Conservation (phyloP, 495 filamentous ascomycete genomes). For the Daldinia childiae region DNA sequence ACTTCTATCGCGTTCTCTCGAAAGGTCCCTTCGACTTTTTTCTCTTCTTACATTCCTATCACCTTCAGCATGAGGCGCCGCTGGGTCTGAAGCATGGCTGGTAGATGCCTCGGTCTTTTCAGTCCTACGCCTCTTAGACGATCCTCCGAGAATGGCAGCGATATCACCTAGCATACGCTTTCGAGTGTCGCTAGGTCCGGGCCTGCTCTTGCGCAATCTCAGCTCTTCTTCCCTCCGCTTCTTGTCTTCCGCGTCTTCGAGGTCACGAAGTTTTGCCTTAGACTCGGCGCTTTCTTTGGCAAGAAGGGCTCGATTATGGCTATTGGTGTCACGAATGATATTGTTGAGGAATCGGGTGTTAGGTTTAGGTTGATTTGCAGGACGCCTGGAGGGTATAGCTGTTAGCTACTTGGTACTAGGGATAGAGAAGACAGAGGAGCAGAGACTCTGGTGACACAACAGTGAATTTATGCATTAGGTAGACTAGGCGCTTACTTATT, state of each 20-base stretch:
- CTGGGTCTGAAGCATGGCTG: not conserved
- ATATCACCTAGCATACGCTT: constrained; percentile 63
- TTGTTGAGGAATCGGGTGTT: constrained; percentile 91
- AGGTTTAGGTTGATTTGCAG: constrained; percentile 79
- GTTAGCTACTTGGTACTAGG: constrained; percentile 33
- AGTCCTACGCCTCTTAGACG: constrained; percentile 48
- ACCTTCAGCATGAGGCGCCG: constrained; percentile 27
- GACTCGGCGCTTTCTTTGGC: constrained; percentile 78
- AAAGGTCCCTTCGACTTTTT: constrained; percentile 13
- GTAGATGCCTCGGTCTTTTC: constrained; percentile 36
- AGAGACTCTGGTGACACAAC: constrained; percentile 14
- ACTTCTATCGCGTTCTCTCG: constrained; percentile 8
- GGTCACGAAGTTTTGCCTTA: constrained; percentile 56
- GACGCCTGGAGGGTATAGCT: constrained; percentile 44
- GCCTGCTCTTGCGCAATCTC: constrained; percentile 51
- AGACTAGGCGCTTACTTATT: constrained; percentile 63
- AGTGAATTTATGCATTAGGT: not conserved
- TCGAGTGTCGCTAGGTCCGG: constrained; percentile 54
- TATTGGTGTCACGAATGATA: constrained; percentile 88
- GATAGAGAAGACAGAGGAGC: not conserved
- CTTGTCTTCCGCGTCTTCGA: constrained; percentile 53
- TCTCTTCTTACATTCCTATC: constrained; percentile 11
- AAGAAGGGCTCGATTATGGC: constrained; percentile 85
- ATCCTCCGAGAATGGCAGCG: constrained; percentile 58
- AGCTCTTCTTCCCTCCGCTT: constrained; percentile 53